Evolutionary conservation across 768 basidiomycete species (phyloP).

Genomic region (Amanita fuliginea): DNA sequence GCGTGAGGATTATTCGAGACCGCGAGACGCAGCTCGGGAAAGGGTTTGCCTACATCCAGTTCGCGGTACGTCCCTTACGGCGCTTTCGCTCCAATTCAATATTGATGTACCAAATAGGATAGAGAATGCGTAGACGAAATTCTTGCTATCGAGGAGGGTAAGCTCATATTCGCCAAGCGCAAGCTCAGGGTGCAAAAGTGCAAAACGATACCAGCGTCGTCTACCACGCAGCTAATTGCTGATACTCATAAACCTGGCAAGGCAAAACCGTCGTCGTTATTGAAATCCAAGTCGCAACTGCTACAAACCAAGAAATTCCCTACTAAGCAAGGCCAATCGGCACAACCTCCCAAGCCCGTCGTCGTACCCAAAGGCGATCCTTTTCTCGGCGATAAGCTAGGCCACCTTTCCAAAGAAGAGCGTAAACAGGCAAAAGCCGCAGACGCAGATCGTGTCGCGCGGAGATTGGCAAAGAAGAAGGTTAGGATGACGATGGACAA

Average conservation of each 20-base stretch:
- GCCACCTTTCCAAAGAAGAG: slow-evolving; percentile 71
- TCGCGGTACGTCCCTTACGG: slow-evolving; percentile 43
- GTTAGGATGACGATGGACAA: slow-evolving; percentile 29
- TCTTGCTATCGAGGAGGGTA: slow-evolving; percentile 63
- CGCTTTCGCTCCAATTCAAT: not conserved
- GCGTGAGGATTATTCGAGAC: slow-evolving; percentile 84
- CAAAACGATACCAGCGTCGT: slow-evolving; percentile 47
- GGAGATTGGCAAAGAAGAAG: slow-evolving; percentile 88
- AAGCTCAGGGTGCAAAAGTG: slow-evolving; percentile 87
- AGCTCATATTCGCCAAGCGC: slow-evolving; percentile 88
- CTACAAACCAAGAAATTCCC: slow-evolving; percentile 7
- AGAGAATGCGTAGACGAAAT: slow-evolving; percentile 88
- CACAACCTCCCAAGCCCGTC: slow-evolving; percentile 11
- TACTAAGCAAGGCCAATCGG: slow-evolving; percentile 9
- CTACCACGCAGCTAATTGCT: slow-evolving; percentile 15
- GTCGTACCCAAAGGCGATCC: slow-evolving; percentile 73
- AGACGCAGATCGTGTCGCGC: slow-evolving; percentile 71
- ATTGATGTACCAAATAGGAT: slow-evolving; percentile 39
- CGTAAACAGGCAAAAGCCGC: slow-evolving; percentile 73
- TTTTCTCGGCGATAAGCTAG: slow-evolving; percentile 65
- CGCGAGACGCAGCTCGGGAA: slow-evolving; percentile 89
- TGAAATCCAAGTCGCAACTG: slow-evolving; percentile 4
- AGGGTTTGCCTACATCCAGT: slow-evolving; percentile 90
- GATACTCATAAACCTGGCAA: slow-evolving; percentile 12
- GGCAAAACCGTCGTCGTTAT: slow-evolving; percentile 1